phyloP scores from a whole-genome alignment of 768 basidiomycete species.

The Lepiota subincarnata region DNA sequence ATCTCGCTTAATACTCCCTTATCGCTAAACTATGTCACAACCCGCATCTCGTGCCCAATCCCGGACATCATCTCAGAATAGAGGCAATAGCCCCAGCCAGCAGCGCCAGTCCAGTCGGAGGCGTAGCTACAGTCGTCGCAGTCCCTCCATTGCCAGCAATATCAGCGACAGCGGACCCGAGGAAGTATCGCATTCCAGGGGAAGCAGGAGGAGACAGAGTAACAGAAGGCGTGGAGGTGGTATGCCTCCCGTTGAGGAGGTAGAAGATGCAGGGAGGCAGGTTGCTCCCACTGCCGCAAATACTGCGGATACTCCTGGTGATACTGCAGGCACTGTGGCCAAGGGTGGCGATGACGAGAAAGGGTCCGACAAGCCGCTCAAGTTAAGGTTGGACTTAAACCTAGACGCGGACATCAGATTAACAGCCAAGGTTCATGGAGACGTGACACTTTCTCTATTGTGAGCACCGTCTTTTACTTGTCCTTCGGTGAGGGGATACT shows the following conservation, averaged over 20 bases:
- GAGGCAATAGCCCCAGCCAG: not conserved
- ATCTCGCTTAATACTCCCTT: no score
- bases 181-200: not conserved
- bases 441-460: conserved; percentile 29
- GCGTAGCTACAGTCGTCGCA: conserved; percentile 15
- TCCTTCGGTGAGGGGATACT: not conserved
- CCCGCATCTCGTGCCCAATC: conserved; percentile 7
- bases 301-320: not conserved
- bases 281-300: not conserved
- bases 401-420: conserved; percentile 30
- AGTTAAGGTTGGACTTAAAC: conserved; percentile 29
- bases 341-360: conserved; percentile 6
- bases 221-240: conserved; percentile 12
- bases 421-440: conserved; percentile 30
- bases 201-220: conserved; percentile 10
- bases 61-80: conserved; percentile 7
- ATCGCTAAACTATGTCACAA: conserved; percentile 1
- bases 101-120: conserved; percentile 11
- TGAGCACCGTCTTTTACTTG: conserved; percentile 14
- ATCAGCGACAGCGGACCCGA: conserved; percentile 5
- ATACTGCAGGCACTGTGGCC: conserved; percentile 9
- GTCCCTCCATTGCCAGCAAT: conserved; percentile 8
- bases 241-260: conserved; percentile 19
- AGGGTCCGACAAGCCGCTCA: conserved; percentile 16
- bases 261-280: conserved; percentile 12